phyloP scores from a whole-genome alignment of 371 early-diverging fungal species.

The Lichtheimia ornata region DNA sequence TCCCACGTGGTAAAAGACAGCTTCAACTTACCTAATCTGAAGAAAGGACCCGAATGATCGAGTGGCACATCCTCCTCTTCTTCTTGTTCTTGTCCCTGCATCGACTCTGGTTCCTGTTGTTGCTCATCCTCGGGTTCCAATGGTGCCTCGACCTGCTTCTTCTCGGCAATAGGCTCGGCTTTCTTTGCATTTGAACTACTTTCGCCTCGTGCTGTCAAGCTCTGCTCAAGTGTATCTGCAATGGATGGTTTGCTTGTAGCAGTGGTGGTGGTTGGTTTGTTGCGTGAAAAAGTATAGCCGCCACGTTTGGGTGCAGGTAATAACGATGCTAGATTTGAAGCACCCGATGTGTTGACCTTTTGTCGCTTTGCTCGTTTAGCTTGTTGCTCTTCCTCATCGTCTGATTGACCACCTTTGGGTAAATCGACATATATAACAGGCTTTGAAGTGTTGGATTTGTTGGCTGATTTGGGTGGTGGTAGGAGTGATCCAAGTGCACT shows the following conservation, averaged over 20 bases:
- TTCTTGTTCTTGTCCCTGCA: slow-evolving; percentile 4
- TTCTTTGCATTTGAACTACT: slow-evolving; percentile 8
- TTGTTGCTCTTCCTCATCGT: slow-evolving; percentile 25
- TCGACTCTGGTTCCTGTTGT: slow-evolving; percentile 13
- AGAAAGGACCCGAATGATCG: slow-evolving; percentile 29
- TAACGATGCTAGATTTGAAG: slow-evolving; percentile 27
- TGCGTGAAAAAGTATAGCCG: slow-evolving; percentile 3
- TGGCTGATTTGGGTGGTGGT: slow-evolving; percentile 19
- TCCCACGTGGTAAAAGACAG: too few species aligned
- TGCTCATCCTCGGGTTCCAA: slow-evolving; percentile 4
- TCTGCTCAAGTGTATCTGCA: too few species aligned
- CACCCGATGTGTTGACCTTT: slow-evolving; percentile 14
- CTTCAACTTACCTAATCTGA: slow-evolving; percentile 28
- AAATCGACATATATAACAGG: slow-evolving; percentile 34
- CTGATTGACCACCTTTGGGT: slow-evolving; percentile 16
- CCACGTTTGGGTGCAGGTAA: slow-evolving; percentile 35
- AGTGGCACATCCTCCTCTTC: slow-evolving; percentile 3
- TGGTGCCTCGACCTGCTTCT: too few species aligned
- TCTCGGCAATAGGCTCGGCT: slow-evolving; percentile 11
- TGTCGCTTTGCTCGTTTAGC: slow-evolving; percentile 23
- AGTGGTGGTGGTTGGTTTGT: not conserved
- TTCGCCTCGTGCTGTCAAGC: too few species aligned
- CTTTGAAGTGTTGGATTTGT: slow-evolving; percentile 8
- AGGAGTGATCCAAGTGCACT: slow-evolving; percentile 7
- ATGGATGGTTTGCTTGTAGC: not conserved